A percentile compares a stretch with the other conserved stretches of the same genome.
Conservation (phyloP, 2,329 filamentous ascomycete species). For the Myriosclerotinia duriaeana region DNA sequence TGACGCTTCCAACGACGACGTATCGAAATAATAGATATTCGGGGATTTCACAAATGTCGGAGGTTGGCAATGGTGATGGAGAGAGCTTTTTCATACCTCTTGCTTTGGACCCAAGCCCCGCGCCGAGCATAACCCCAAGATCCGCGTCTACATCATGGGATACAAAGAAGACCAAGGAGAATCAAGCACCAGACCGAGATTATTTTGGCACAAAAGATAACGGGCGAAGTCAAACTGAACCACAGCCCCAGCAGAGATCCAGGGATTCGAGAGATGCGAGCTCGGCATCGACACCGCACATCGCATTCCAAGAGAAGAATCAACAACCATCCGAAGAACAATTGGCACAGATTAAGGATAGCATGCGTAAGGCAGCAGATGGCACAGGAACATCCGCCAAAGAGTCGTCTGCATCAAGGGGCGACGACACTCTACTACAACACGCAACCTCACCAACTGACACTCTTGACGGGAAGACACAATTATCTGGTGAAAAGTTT, state of each 20-base stretch:
- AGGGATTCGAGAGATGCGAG: slow-evolving; percentile 46
- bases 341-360: slow-evolving; percentile 48
- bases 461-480: slow-evolving; percentile 42
- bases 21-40: slow-evolving; percentile 80
- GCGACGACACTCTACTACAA: slow-evolving; percentile 38
- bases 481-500: slow-evolving; percentile 57
- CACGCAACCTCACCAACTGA: slow-evolving; percentile 35
- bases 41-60: slow-evolving; percentile 57
- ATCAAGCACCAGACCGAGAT: slow-evolving; percentile 48
- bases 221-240: slow-evolving; percentile 44
- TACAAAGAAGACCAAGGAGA: slow-evolving; percentile 43
- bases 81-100: slow-evolving; percentile 73
- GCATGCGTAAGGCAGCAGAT: slow-evolving; percentile 46
- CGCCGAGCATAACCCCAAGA: slow-evolving; percentile 52
- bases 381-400: slow-evolving; percentile 31
- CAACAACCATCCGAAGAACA: slow-evolving; percentile 63
- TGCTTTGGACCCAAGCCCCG: slow-evolving; percentile 68
- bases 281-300: slow-evolving; percentile 69
- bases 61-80: slow-evolving; percentile 43
- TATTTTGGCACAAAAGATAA: slow-evolving; percentile 56
- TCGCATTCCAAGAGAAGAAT: slow-evolving; percentile 84
- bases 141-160: slow-evolving; percentile 51
- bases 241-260: slow-evolving; percentile 25
- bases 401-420: slow-evolving; percentile 31
- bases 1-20: slow-evolving; percentile 70